These are phyloP conservation scores for Aegilops tauschii DNA, from an alignment of 176 grass and related monocot species.

Conservation along the genomic window DNA sequence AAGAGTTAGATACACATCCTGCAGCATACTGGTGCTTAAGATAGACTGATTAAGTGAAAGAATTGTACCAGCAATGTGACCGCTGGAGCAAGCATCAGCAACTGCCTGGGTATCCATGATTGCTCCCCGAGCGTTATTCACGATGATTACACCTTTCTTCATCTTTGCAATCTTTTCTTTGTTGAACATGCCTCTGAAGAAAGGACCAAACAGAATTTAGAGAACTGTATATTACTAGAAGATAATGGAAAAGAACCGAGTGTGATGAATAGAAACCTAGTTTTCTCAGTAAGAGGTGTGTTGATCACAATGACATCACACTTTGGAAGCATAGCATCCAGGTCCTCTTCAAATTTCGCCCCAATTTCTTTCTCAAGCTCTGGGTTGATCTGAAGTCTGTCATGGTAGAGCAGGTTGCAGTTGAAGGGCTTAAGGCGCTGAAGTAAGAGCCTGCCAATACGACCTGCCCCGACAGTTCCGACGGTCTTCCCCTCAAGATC, in stretches of 20 bases:
- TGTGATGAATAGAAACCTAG: conserved; percentile 46
- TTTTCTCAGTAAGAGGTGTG: conserved; percentile 92
- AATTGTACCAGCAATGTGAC: conserved; percentile 65
- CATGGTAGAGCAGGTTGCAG: conserved; percentile 88
- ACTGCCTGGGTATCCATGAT: conserved; percentile 93
- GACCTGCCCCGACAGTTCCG: conserved; percentile 82
- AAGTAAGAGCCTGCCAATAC: conserved; percentile 77
- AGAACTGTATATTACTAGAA: background rate
- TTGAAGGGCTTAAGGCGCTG: conserved; percentile 87
- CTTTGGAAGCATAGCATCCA: conserved; percentile 85
- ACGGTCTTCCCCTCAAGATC: conserved; percentile 91
- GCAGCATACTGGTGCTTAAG: background rate
- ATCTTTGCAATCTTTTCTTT: conserved; percentile 88
- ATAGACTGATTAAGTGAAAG: background rate
- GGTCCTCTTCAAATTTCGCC: conserved; percentile 80
- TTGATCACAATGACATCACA: conserved; percentile 92
- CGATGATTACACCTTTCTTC: conserved; percentile 90
- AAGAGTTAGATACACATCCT: background rate
- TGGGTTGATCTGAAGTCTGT: conserved; percentile 60
- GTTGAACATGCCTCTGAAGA: conserved; percentile 83
- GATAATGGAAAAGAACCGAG: conserved; percentile 3
- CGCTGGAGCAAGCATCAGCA: conserved; percentile 76
- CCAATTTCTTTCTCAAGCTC: conserved; percentile 86
- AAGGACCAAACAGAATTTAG: conserved; percentile 18
- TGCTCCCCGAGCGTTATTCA: conserved; percentile 90